Base-by-base conservation (phyloP, 108 stramenopile species). In the Pseudonitzschia pungens region DNA sequence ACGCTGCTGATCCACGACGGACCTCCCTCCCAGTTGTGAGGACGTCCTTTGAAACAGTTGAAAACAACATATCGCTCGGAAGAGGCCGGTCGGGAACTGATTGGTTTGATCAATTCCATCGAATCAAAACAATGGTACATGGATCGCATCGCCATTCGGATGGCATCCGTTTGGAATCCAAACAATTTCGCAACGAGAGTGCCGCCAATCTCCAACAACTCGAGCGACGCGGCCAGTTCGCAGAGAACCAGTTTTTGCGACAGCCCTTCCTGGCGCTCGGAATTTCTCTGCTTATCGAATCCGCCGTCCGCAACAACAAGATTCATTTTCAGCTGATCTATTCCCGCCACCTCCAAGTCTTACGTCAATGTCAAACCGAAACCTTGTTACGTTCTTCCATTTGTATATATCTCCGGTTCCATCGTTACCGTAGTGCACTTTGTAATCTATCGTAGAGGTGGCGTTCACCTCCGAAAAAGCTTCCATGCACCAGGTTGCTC, bases 231-330 rank as follows among this genome's bases (percentile, higher is more conserved):
- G 6, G 92, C 89, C 24, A 87, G 71, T 77, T 96, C 88, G 67
- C 86, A 90, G 12, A 89, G 78, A 18, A 96, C 72, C 40, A 96
- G 58, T 48, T 88, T 84, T 74, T 84, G 82, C 3, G 94, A 75
- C 51, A 89, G 42, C 42, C 69, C 80, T 80, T 96, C 94, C 76
- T 93, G 95, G 70, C 81, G 64, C 65, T 84, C 80, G n/a, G 82
- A 81, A 69, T 93, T 82, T 32, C 95, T 84, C 75, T 96, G 95
- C 1, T 89, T 89, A 82, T 96, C 95, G 78, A 93, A 88, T 29
- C 95, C 95, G 4, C 95, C 95, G 72, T 96, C 95, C 15, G 92
- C 89, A 29, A 96, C 84, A 3, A 96, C 92, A 32, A 93, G 75
- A 62, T 92, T 70, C 22, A 89, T 86, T 29, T 73, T 73, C 15